Base-by-base conservation (phyloP, 1,284 basidiomycete species). In the Ganoderma sinense region DNA sequence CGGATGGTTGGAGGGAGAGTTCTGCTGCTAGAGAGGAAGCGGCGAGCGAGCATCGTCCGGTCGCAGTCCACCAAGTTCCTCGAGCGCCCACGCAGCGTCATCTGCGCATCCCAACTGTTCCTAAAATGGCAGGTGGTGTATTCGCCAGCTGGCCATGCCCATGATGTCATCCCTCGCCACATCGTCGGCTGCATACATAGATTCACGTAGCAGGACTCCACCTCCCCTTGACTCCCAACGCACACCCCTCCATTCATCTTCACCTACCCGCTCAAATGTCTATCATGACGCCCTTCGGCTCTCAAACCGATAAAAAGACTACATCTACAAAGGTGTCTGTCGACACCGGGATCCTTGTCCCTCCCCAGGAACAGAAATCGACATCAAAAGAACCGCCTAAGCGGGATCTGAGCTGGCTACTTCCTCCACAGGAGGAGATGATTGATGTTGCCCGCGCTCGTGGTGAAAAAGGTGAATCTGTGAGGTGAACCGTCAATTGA, bases 1-100 rank as follows among this genome's bases (percentile, higher is more conserved):
- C 84, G 84, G 68, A 92, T 89, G 41, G 87, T 91, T 14, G 83
- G 85, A 59, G 88, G 84, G 26, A 90, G 75, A 23, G 59, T 41
- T n/a, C 72, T 55, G 11, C 75, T 71, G 43, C 75, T 72, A 65
- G 78, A 74, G 43, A 77, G 60, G 53, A 72, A 74, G 26, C 78
- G 78, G 51, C 78, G 77, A 53, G 73, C 63, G 67, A 78, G 68
- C 76, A 77, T 76, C 64, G 70, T 67, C n/a, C n/a, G n/a, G n/a
- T n/a, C 68, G 56, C 65, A 41, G 69, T 67, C 62, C 63, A 61
- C 73, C 43, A 14, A 26, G 56, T 40, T 14, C 11, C 45, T 4
- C 55, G 55, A 51, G 67, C 72, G 68, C 68, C 56, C 62, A 36
- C 53, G 68, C 58, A 64, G 66, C 62, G 67, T 66, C 71, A 69